Base-by-base conservation (phyloP, 441 rosid genomes). In the Corymbia citriodora region DNA sequence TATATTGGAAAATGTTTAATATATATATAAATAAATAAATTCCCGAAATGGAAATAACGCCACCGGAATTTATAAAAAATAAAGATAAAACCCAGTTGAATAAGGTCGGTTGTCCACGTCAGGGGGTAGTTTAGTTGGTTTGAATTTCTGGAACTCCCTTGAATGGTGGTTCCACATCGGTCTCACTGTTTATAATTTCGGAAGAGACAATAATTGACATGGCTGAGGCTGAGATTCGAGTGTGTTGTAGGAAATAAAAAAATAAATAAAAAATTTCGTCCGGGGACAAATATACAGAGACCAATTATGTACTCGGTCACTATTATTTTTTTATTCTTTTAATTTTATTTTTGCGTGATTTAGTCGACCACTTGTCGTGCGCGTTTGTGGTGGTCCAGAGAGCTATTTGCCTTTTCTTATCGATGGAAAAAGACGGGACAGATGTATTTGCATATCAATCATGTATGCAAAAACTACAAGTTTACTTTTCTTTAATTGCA, bases 161-260 rank as follows among this genome's bases (percentile, higher is more conserved):
- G 91, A 90, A 89, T 90, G 90, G 90, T 89, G 54, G 89, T 92
- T 90, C 87, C 18, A 63, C 50, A 88, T 89, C 65, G 18, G 57
- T 27, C n/a, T 65, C 89, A 23, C 57, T 31, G 48, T 25, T 50
- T 23, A 31, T 48, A 9, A 88, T 17, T 61, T 88, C 23, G 33
- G 85, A 52, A 17, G 40, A 50, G 74, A n/a, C 65, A 57, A 88
- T 88, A 40, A 88, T 55, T 45, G 52, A 79, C 45, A 23, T 23
- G 85, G 85, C 10, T 79, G 85, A 79, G 85, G 85, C 85, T 48
- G 52, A 79, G 52, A 40, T 23, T 79, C 9, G 52, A 8, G 85
- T 12, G n/a, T 14, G 52, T 40, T 45, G n/a, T 45, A 12, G 85
- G 7, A 79, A 79, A 79, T 23, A 2, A 25, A 40, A 12, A 13